Percentiles rank a stretch among this genome's conserved stretches.
These are phyloP conservation scores for Alternaria longipes DNA, from an alignment of 2,329 filamentous ascomycete species.

Conservation along the genomic window DNA sequence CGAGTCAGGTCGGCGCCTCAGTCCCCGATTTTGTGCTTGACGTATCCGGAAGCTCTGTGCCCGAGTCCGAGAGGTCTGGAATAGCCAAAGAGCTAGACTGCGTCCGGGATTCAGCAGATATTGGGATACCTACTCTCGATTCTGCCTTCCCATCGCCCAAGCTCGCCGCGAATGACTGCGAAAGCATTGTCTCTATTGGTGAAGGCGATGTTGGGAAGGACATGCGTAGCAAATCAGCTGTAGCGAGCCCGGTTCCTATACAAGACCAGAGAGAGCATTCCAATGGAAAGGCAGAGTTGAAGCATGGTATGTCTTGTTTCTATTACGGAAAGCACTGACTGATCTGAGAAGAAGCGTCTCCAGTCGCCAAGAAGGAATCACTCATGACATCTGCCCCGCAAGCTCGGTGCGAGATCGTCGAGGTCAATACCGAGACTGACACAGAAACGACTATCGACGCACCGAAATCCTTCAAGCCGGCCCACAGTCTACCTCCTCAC, in stretches of 20 bases:
- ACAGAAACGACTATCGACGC: background rate
- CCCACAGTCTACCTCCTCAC: conserved; percentile 20
- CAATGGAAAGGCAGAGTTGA: background rate
- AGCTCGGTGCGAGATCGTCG: background rate
- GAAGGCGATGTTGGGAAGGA: background rate
- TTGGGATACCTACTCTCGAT: background rate
- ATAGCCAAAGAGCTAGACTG: background rate
- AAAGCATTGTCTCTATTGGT: background rate
- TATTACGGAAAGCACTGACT: background rate
- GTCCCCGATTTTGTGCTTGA: background rate
- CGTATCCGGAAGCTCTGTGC: too few species aligned
- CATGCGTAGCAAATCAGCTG: accelerated
- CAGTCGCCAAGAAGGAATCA: background rate
- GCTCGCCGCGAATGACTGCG: background rate
- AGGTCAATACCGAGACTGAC: background rate
- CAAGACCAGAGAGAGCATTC: background rate
- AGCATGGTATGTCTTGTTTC: background rate
- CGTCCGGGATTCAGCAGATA: too few species aligned
- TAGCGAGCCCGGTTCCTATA: background rate
- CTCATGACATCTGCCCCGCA: background rate
- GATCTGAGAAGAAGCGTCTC: background rate
- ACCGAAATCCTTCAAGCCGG: background rate
- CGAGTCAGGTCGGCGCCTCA: background rate
- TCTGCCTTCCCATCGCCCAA: background rate
- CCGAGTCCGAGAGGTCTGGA: background rate